Percentiles rank a stretch among this genome's conserved stretches.
Conservation (phyloP, 306 rosid genomes). For the Pyrus pyrifolia region DNA sequence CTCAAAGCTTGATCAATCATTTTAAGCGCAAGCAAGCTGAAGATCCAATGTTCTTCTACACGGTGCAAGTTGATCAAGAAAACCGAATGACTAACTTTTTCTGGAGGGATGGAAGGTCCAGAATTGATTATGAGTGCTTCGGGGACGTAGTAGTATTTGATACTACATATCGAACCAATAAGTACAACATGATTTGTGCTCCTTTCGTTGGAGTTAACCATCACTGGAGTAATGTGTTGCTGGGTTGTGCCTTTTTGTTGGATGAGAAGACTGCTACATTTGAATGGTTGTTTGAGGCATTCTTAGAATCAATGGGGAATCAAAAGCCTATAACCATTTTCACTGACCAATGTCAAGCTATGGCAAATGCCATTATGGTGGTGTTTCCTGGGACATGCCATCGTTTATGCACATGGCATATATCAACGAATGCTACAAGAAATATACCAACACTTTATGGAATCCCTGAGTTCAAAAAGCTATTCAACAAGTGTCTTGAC, state of each 20-base stretch:
- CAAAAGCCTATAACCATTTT: not conserved
- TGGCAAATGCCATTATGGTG: not conserved
- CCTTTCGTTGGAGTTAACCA: not conserved
- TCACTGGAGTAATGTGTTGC: not conserved
- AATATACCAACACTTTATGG: not conserved
- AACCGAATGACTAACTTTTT: no score
- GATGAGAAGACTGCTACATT: not conserved
- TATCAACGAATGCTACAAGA: not conserved
- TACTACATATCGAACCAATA: not conserved
- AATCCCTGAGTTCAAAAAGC: not conserved
- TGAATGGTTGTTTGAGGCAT: not conserved
- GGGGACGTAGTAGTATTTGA: not conserved
- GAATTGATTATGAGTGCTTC: not conserved
- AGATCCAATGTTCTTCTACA: no score
- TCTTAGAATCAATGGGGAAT: not conserved
- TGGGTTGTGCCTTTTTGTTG: not conserved
- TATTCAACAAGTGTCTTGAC: not conserved
- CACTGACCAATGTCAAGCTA: not conserved
- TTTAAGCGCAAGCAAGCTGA: no score
- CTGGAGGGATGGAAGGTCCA: not conserved
- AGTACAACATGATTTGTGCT: not conserved
- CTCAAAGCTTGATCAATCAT: no score
- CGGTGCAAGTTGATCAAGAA: no score
- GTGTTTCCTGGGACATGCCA: not conserved
- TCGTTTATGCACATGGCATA: not conserved